Base-by-base conservation (phyloP, 2,329 filamentous ascomycete genomes). In the Lanzia echinophila region DNA sequence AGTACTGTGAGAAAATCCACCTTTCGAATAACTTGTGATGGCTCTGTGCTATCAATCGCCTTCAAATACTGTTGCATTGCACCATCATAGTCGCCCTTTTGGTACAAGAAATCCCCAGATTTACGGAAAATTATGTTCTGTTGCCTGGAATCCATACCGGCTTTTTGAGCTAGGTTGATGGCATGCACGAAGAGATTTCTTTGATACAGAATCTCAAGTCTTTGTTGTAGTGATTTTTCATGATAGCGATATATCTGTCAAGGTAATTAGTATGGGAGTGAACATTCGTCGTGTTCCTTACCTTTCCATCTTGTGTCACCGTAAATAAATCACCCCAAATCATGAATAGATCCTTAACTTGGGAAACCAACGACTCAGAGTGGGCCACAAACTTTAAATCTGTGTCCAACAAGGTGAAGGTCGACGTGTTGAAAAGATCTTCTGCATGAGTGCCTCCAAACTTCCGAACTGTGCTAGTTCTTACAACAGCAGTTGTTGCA, bases 51-150 rank as follows among this genome's bases (percentile, higher is more conserved):
- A 67, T 96, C 91, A 56, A 99, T 96, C 0, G 95, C 92, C 62
- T 90, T 87, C 58, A 99, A 83, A 67, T 99, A 99, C 69, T 97
- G 94, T 64, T 95, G 87, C 95, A 99, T 99, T n/a, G 95, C 91
- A 6, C 88, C 94, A 66, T 99, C 94, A 66, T 92, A 99, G 66
- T 96, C 91, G 4, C 88, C 90, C 65, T 95, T 96, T 60, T 95
- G 89, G 65, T 99, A 97, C 3, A 97, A 72, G 65, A 92, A 88
- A 68, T 99, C 94, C 12, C 92, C 94, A 69, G 96, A 97, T 67
- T 86, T 91, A 55, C 92, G 84, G 66, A 92, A 95, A 55, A 99
- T 99, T 55, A 88, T 76, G 64, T 95, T 96, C 63, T 95, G 89
- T 69, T 96, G 89, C 45, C 85, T 75, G 2, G 75, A 72, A 68